Percentiles rank a stretch among this genome's conserved stretches.
Evolutionary conservation across 495 filamentous ascomycete genomes (phyloP).

Genomic region (Hypoxylon rickii): DNA sequence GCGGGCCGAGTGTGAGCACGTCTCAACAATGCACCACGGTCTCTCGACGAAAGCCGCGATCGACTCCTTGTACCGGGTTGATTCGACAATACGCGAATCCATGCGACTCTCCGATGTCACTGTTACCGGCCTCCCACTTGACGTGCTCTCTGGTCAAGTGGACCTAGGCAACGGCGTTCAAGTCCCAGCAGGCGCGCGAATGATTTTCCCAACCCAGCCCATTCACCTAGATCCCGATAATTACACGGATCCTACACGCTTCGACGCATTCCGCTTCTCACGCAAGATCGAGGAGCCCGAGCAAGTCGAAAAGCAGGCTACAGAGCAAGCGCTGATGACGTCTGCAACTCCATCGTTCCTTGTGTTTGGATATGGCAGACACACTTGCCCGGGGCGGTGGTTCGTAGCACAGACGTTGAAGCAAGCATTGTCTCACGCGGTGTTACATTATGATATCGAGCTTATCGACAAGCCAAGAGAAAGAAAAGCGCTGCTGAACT

Average conservation of each 20-base stretch:
- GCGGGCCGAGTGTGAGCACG: background rate
- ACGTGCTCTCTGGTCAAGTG: background rate
- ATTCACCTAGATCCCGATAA: slow-evolving; percentile 17
- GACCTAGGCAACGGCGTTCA: slow-evolving; percentile 5
- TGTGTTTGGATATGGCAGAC: background rate
- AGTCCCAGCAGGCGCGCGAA: background rate
- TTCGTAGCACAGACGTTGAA: background rate
- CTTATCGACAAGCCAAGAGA: background rate
- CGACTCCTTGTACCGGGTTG: slow-evolving; percentile 1
- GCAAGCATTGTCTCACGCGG: background rate
- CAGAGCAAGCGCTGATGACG: background rate
- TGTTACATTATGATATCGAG: background rate
- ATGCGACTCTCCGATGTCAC: slow-evolving; percentile 15
- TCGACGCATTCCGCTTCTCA: slow-evolving; percentile 21
- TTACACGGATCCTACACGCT: slow-evolving; percentile 3
- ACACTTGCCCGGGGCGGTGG: background rate
- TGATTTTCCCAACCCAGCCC: slow-evolving; percentile 4
- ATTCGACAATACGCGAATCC: slow-evolving; percentile 21
- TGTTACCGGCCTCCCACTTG: background rate
- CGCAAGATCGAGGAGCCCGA: background rate
- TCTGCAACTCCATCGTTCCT: background rate
- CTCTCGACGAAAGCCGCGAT: background rate
- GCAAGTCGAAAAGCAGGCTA: background rate
- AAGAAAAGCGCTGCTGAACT: background rate
- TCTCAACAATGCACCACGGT: background rate